Evolutionary conservation across 129 eudicot species (phyloP).

Genomic region (Centella asiatica): DNA sequence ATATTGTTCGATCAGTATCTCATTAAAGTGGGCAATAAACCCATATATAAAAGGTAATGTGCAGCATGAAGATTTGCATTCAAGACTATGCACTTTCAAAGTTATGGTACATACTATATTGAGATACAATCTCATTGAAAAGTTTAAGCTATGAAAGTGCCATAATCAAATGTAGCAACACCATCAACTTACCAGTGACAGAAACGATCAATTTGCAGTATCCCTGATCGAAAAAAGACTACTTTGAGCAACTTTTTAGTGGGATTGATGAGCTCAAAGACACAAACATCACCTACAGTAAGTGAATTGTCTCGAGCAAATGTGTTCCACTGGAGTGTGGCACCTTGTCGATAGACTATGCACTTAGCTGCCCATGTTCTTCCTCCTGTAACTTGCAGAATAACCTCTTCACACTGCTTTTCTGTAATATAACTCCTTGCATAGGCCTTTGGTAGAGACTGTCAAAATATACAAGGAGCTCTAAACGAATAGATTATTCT

Average conservation of each 20-base stretch:
- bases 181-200: too few relatives aligned
- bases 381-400: not conserved
- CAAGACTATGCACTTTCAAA: too few relatives aligned
- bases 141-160: too few relatives aligned
- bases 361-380: slow-evolving; percentile 3
- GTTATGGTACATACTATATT: too few relatives aligned
- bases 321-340: not conserved
- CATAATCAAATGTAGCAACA: too few relatives aligned
- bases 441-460: slow-evolving; percentile 7
- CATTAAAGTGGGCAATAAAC: too few relatives aligned
- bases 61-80: too few relatives aligned
- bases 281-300: not conserved
- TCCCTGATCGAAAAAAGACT: not conserved
- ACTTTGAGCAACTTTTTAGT: not conserved
- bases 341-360: not conserved
- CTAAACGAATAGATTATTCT: too few relatives aligned
- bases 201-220: too few relatives aligned
- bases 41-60: too few relatives aligned
- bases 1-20: too few relatives aligned
- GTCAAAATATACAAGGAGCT: not conserved
- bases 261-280: slow-evolving; percentile 6
- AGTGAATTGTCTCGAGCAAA: slow-evolving; percentile 6
- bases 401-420: not conserved
- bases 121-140: too few relatives aligned
- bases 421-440: not conserved